phyloP scores from a whole-genome alignment of 1,139 yeast species.

The Protomyces inouyei region DNA sequence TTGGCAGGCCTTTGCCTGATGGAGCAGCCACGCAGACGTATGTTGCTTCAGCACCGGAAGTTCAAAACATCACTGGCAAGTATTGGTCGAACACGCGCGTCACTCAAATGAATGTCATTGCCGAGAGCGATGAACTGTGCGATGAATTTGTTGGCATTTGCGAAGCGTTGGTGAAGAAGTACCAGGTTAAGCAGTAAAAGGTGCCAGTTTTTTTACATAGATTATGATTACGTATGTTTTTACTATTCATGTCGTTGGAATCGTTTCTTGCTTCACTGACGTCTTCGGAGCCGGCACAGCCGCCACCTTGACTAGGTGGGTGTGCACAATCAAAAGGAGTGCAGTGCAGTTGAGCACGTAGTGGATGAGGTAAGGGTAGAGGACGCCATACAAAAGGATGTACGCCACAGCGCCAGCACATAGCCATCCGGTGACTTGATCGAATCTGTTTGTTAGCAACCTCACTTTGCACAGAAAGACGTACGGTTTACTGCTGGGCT shows the following conservation, averaged over 20 bases:
- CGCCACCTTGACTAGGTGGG: not conserved
- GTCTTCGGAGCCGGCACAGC: no score
- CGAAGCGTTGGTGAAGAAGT: conserved; percentile 21
- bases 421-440: no score
- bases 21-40: conserved; percentile 24
- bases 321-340: not conserved
- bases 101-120: conserved; percentile 3
- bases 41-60: conserved; percentile 15
- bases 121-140: conserved; percentile 5
- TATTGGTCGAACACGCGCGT: conserved; percentile 21
- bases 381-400: conserved; percentile 38
- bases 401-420: conserved; percentile 35
- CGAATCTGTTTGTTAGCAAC: conserved; percentile 6
- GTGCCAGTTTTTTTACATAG: not conserved
- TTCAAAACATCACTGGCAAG: not conserved
- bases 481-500: conserved; percentile 31
- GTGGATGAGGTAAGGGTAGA: conserved; percentile 40
- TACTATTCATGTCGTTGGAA: no score
- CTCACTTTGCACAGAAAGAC: not conserved
- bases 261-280: no score
- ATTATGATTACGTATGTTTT: no score
- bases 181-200: conserved; percentile 1
- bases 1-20: conserved; percentile 54
- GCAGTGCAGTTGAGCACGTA: conserved; percentile 37
- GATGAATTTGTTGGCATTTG: conserved; percentile 11